Base-by-base conservation (phyloP, 148 eudicot genomes). In the Diospyros lotus region DNA sequence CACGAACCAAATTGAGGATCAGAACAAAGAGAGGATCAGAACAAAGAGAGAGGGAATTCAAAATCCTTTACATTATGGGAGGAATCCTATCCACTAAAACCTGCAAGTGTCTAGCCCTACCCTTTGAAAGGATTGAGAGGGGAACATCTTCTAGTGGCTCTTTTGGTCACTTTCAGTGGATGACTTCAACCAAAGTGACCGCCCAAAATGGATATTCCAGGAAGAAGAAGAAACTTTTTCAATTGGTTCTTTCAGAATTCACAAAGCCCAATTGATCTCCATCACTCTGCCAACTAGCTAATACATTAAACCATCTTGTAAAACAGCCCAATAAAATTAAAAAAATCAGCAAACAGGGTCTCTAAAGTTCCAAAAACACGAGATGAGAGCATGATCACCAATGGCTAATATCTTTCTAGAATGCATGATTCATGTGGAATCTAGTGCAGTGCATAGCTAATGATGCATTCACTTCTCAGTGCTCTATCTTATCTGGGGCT, bases 121-220 rank as follows among this genome's bases (percentile, higher is more conserved):
- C 58, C 76, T 28, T 38, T 73, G 42, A 62, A 62, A 68, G 12
- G 11, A 60, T 61, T 2, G 45, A 13, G 28, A 73, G 54, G 28
- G 46, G 7, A 39, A 38, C 58, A 46, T 8, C 62, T 50, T 73
- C 14, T 62, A 62, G 67, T 60, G 74, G 74, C 51, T 42, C 51
- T 14, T 58, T 70, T 0, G 63, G 74, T 56, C 74, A 56, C 43
- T 69, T 61, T 68, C 72, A 68, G 58, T 51, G 43, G 72, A 52
- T 51, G n/a, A 50, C 42, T n/a, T 56, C 74, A 71, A 43, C 28
- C 50, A 41, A 43, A 71, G 10, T 40, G 18, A 41, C 50, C 64
- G 9, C 74, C 28, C 61, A 15, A 55, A 41, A 58, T 11, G 64
- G 74, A 55, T 55, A 41, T 38, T 53, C 58, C 1, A 40, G 40